Conservation (phyloP, 2,329 filamentous ascomycete genomes). For the Juglanconis juglandina region DNA sequence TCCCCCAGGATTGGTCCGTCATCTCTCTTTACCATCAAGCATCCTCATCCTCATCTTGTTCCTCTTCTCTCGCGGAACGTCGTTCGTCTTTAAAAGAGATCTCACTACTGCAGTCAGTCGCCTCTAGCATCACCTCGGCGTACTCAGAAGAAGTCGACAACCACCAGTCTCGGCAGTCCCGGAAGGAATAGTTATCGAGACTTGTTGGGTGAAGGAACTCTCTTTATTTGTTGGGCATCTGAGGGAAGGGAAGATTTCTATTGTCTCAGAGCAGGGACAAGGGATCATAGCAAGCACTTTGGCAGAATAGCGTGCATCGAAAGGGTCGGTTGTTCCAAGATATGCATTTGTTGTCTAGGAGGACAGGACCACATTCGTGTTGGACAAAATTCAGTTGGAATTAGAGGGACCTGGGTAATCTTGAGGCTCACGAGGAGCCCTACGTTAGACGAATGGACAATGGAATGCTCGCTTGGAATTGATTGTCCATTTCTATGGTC, state of each 20-base stretch:
- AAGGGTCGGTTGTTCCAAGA: not conserved
- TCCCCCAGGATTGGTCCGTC: not conserved
- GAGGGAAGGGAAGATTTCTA: not conserved
- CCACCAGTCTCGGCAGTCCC: not conserved
- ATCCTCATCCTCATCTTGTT: not conserved
- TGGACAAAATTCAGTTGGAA: not conserved
- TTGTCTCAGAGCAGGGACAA: not conserved
- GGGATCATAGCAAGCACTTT: not conserved
- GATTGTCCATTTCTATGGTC: not conserved
- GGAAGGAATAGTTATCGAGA: not conserved
- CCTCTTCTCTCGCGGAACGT: not conserved
- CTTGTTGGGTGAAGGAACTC: not conserved
- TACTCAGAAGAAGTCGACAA: not conserved
- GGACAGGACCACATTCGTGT: not conserved
- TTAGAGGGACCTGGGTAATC: not conserved
- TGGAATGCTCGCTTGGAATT: not conserved
- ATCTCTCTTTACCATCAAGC: slow-evolving; percentile 11
- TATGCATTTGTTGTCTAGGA: not conserved
- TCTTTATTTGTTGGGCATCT: not conserved
- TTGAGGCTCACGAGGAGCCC: not conserved
- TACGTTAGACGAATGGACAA: not conserved
- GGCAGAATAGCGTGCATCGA: not conserved
- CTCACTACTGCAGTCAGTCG: not conserved
- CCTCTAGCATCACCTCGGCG: slow-evolving; percentile 1
- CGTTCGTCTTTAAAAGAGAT: not conserved